Evolutionary conservation across 2,329 filamentous ascomycete species (phyloP).

Genomic region (Amauroascus niger): DNA sequence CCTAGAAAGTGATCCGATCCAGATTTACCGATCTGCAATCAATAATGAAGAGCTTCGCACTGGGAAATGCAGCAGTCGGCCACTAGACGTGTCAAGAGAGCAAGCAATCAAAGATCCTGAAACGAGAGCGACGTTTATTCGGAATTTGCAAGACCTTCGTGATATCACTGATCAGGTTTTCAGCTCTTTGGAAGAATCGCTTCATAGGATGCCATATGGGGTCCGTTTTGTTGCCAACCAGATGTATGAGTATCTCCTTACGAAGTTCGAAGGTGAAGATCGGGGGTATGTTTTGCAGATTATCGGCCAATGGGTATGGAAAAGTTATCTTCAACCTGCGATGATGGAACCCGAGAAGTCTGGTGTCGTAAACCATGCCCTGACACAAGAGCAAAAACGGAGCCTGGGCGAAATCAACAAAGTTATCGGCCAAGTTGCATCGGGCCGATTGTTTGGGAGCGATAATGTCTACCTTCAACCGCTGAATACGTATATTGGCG

Average conservation of each 20-base stretch:
- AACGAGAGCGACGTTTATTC: constrained; percentile 84
- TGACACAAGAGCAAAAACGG: constrained; percentile 85
- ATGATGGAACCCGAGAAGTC: constrained; percentile 83
- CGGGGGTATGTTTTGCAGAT: constrained; percentile 69
- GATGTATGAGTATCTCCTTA: constrained; percentile 66
- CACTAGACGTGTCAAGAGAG: constrained; percentile 77
- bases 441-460: constrained; percentile 80
- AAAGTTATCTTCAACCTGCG: constrained; percentile 82
- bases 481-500: constrained; percentile 79
- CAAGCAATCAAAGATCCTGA: constrained; percentile 93
- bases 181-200: constrained; percentile 64
- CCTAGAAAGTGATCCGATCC: constrained; percentile 91
- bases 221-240: constrained; percentile 80
- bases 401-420: constrained; percentile 87
- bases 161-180: constrained; percentile 94
- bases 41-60: constrained; percentile 96
- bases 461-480: constrained; percentile 95
- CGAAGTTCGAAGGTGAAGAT: constrained; percentile 70
- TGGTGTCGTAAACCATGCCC: constrained; percentile 78
- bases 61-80: constrained; percentile 68
- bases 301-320: constrained; percentile 87
- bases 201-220: constrained; percentile 86
- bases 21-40: constrained; percentile 90
- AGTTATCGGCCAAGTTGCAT: constrained; percentile 77
- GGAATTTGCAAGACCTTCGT: constrained; percentile 83